phyloP scores from a whole-genome alignment of 2,329 filamentous ascomycete species.

The Alternaria sp. region DNA sequence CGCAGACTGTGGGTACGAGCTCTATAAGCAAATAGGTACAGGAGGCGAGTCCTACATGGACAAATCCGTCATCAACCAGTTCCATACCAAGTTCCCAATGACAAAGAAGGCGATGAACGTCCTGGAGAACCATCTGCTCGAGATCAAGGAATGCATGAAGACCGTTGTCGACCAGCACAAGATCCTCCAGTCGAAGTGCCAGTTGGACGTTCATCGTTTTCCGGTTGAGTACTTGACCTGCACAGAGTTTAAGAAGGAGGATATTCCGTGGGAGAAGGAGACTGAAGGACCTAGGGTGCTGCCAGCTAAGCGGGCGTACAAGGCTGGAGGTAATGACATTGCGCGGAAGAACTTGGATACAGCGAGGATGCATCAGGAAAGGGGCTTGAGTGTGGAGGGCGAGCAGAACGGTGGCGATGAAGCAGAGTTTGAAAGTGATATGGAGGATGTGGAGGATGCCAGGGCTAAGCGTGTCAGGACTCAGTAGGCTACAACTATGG shows the following conservation, averaged over 20 bases:
- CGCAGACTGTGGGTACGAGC: conserved; percentile 57
- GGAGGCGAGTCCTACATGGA: conserved; percentile 58
- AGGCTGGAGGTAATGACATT: conserved; percentile 42
- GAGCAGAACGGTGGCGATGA: conserved; percentile 6
- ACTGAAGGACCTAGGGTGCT: conserved; percentile 9
- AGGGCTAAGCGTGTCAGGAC: conserved; percentile 11
- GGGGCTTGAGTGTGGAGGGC: conserved; percentile 12
- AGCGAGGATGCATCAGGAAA: conserved; percentile 22
- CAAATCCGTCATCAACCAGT: conserved; percentile 48
- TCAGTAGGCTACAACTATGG: not conserved
- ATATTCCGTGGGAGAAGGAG: conserved; percentile 53
- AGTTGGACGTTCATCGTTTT: conserved; percentile 50
- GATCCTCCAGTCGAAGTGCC: conserved; percentile 53
- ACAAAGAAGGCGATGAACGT: conserved; percentile 54
- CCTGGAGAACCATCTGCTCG: conserved; percentile 52
- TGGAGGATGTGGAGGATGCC: not conserved
- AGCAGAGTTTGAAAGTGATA: conserved; percentile 19
- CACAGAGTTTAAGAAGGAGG: conserved; percentile 49
- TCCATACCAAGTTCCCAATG: conserved; percentile 55
- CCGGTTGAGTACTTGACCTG: conserved; percentile 58
- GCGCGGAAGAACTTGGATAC: conserved; percentile 34
- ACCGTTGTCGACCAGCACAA: conserved; percentile 46
- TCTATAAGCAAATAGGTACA: conserved; percentile 54
- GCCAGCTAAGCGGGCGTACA: conserved; percentile 28
- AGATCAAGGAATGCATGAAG: conserved; percentile 57